Evolutionary conservation across 2,329 filamentous ascomycete species (phyloP).

Genomic region (Beauveria medogensis): DNA sequence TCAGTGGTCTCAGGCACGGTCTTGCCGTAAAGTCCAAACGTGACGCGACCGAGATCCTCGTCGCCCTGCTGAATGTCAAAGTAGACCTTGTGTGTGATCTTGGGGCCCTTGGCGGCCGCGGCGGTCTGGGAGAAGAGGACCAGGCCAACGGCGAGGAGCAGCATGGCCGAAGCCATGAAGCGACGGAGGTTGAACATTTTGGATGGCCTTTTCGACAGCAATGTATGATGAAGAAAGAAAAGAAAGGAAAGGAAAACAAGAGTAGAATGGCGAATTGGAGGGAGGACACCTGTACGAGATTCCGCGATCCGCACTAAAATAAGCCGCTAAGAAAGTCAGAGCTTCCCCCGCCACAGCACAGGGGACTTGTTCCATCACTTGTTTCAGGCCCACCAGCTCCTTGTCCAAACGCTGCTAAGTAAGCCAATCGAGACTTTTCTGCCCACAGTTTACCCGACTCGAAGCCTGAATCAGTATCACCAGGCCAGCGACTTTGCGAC

Average conservation of each 20-base stretch:
- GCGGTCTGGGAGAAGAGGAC: constrained; percentile 68
- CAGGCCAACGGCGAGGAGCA: constrained; percentile 68
- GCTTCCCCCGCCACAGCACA: neutral
- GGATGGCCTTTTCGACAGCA: constrained; percentile 14
- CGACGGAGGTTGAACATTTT: constrained; percentile 70
- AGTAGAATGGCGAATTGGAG: constrained; percentile 12
- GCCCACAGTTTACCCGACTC: constrained; percentile 22
- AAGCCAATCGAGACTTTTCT: constrained; percentile 8
- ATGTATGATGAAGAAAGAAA: constrained; percentile 4
- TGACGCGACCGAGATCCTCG: constrained; percentile 63
- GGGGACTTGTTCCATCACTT: neutral
- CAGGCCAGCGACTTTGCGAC: neutral
- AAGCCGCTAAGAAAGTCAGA: neutral
- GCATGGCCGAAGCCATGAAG: constrained; percentile 61
- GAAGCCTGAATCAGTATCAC: neutral
- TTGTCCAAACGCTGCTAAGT: neutral
- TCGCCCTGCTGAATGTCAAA: constrained; percentile 77
- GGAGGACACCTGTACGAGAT: constrained; percentile 12
- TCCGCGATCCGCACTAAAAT: constrained; percentile 9
- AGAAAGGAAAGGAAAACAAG: constrained; percentile 13
- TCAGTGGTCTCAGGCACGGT: constrained; percentile 68
- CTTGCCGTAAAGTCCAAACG: constrained; percentile 80
- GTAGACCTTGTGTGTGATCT: constrained; percentile 93
- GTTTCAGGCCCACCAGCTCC: constrained; percentile 8
- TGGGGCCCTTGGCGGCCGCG: constrained; percentile 75